Base-by-base conservation (phyloP, 2,329 filamentous ascomycete genomes). In the Xylaria arbuscula region DNA sequence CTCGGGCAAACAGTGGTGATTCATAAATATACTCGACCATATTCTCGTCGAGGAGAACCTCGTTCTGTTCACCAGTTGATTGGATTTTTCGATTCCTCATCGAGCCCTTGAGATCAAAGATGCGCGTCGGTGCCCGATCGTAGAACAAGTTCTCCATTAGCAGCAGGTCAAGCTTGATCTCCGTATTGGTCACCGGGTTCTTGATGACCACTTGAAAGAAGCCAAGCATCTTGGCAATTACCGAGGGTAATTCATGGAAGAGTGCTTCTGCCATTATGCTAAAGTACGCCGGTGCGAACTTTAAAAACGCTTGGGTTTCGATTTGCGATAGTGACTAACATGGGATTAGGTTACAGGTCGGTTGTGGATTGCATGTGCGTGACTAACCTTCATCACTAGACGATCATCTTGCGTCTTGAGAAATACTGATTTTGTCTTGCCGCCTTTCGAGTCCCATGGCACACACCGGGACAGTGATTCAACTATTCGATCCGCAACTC, bases 11-110 rank as follows among this genome's bases (percentile, higher is more conserved):
- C 17, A 99, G 86, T 0, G 96, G 97, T 1, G 93, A 97, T 78
- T 99, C 96, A 76, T 97, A 99, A 71, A 99, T 98, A 78, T 97
- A 98, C 79, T 99, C 97, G 10, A 99, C 96, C 87, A 99, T 96
- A 81, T 99, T 99, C 78, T 99, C 97, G 77, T 99, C 96, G 0
- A 99, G 86, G 2, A 99, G 87, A 2, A 99, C 96, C 80, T 99
- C 96, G 73, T 98, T 96, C 72, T 95, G 92, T 81, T 98, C 93
- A 61, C 96, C 97, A 0, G 96, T 99, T 34, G 92, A 93, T 77
- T 98, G 91, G 54, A 98, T 97, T 79, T 97, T 98, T 76, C 96
- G 93, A 81, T 99, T 99, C 55, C 96, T 91, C 96, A 99, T 99
- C 9, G 93, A 97, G 1, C 96, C 96, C 79, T 99, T 99, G 69